These are phyloP conservation scores for Nepenthes mirabilis DNA, from an alignment of 148 eudicot species.

Conservation along the genomic window DNA sequence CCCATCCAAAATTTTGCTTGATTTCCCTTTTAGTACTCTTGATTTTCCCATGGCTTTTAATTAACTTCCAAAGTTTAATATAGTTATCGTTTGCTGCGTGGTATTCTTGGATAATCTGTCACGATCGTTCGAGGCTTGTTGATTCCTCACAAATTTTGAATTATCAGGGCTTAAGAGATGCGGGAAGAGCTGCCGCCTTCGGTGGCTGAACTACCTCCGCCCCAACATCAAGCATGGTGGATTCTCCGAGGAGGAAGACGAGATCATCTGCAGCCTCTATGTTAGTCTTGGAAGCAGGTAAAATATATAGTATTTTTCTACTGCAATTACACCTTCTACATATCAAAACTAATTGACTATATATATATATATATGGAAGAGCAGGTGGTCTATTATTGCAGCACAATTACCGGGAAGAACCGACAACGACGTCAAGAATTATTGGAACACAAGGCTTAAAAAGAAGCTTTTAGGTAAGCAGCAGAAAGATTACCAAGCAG, in stretches of 20 bases:
- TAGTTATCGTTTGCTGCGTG: no score
- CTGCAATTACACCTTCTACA: no score
- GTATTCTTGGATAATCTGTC: no score
- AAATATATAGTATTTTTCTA: not conserved
- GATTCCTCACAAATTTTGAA: no score
- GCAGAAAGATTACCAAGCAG: slow-evolving; percentile 36
- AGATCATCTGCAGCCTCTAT: slow-evolving; percentile 4
- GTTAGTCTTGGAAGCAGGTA: slow-evolving; percentile 6
- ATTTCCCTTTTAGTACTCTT: no score
- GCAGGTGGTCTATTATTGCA: slow-evolving; percentile 91
- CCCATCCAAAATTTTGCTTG: no score
- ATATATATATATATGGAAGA: not conserved
- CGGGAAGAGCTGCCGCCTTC: slow-evolving; percentile 7
- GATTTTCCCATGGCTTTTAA: no score
- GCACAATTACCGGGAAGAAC: slow-evolving; percentile 95
- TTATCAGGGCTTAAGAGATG: slow-evolving; percentile 2
- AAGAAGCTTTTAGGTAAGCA: slow-evolving; percentile 81
- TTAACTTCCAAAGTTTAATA: no score
- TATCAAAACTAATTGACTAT: no score
- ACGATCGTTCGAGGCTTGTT: no score
- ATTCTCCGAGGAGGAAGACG: slow-evolving; percentile 4
- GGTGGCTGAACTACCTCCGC: slow-evolving; percentile 2
- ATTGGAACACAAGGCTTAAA: slow-evolving; percentile 92
- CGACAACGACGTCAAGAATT: slow-evolving; percentile 85
- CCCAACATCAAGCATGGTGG: slow-evolving; percentile 7